These are phyloP conservation scores for Castanea mollissima DNA, from an alignment of 306 rosid species.

Conservation along the genomic window DNA sequence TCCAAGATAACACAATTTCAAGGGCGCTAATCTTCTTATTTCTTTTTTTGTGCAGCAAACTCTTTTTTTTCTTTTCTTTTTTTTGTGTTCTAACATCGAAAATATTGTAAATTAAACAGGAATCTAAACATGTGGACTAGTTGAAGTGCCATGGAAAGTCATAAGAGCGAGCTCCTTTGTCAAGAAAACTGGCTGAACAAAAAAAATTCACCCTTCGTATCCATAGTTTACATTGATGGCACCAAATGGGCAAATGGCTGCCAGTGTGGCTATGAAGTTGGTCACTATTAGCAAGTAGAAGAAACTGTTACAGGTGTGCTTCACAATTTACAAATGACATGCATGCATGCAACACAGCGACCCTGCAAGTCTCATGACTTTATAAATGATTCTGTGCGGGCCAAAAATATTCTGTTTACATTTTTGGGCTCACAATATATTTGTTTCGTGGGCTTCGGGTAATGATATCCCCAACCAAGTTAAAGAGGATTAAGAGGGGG, in stretches of 20 bases:
- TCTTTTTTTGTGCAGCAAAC: too few species aligned
- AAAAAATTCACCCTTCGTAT: slow-evolving; percentile 44
- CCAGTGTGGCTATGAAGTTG: too few species aligned
- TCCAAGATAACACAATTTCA: too few species aligned
- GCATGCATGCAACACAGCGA: neutral
- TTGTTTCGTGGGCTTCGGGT: too few species aligned
- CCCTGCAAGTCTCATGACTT: neutral
- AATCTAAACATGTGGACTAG: slow-evolving; percentile 52
- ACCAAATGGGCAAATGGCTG: neutral
- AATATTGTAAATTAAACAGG: slow-evolving; percentile 28
- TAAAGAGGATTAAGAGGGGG: too few species aligned
- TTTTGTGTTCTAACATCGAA: neutral
- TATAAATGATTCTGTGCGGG: neutral
- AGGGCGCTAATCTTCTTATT: too few species aligned
- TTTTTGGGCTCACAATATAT: too few species aligned
- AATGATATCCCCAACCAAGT: too few species aligned
- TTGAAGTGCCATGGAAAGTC: slow-evolving; percentile 44
- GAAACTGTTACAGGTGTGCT: neutral
- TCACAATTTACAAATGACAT: neutral
- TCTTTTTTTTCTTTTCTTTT: neutral
- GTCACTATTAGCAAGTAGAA: neutral
- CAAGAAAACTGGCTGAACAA: slow-evolving; percentile 44
- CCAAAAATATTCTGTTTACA: too few species aligned
- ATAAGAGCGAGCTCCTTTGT: slow-evolving; percentile 51
- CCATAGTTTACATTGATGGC: slow-evolving; percentile 61